Evolutionary conservation across 495 filamentous ascomycete genomes (phyloP), one percentile per base, ranked within the genome.

Genomic region (Aspergillus funiculosus): DNA sequence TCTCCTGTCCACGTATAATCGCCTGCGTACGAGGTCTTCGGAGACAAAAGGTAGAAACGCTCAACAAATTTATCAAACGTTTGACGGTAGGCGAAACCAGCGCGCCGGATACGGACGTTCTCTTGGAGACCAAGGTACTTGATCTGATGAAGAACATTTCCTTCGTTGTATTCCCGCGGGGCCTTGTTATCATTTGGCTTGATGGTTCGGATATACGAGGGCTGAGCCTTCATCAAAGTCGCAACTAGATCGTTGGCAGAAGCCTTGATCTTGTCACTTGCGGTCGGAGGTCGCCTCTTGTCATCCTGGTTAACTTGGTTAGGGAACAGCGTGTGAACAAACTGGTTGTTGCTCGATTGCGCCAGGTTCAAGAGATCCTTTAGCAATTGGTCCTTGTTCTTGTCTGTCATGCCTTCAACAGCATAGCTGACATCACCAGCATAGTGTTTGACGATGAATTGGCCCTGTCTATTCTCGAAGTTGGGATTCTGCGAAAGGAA

Each of bases 181-280:
- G 87, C 91, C 64, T 97, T 97, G 69, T 95, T 97, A 56, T 99
- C 94, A 65, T 99, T 99, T 4, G 94, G 94, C 63, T 99, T 99
- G 66, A 99, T 99, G 3, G 94, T 99, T 54, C 94, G 86, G 59
- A 99, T 99, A 59, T 99, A 99, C 0, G 88, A 94, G 2, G 94
- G 94, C 42, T 89, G 82, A 17, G 88, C 88, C 64, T 95, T 95
- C 94, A 96, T 97, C 56, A 99, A 67, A 3, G 94, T 97, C 0
- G 87, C 78, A 10, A 99, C 94, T 13, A 99, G 73, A 30, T 95
- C 89, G 62, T 99, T 99, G 24, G 94, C 94, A 6, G 94, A 99
- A 5, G 81, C 76, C 59, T 89, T 94, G 64, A 99, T 99, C 71
- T 95, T 94, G 67, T 99, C 94, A 47, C 94, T 89, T 1, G 94